Evolutionary conservation across 176 grass and related monocot genomes (phyloP).

Genomic region (Zea mays): Zm-B73-REFERENCE-NAM-5.0 NC_050101.1:167506001-167506500

Average conservation of each 20-base stretch:
- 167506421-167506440: too few species aligned
- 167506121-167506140: too few species aligned
- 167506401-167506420: background rate
- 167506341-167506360: background rate
- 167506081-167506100: background rate
- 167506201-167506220: background rate
- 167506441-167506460: background rate
- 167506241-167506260: background rate
- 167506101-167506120: background rate
- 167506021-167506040: background rate
- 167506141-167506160: background rate
- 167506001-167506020: background rate
- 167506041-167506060: background rate
- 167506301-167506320: background rate
- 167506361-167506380: background rate
- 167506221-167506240: background rate
- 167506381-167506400: background rate
- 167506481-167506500: background rate
- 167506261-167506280: background rate
- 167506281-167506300: slow-evolving; percentile 27
- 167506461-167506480: background rate
- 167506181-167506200: background rate
- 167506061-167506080: background rate
- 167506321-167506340: background rate
- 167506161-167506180: background rate